Base-by-base conservation (phyloP, 2,329 filamentous ascomycete genomes). In the Colletotrichum tofieldiae region DNA sequence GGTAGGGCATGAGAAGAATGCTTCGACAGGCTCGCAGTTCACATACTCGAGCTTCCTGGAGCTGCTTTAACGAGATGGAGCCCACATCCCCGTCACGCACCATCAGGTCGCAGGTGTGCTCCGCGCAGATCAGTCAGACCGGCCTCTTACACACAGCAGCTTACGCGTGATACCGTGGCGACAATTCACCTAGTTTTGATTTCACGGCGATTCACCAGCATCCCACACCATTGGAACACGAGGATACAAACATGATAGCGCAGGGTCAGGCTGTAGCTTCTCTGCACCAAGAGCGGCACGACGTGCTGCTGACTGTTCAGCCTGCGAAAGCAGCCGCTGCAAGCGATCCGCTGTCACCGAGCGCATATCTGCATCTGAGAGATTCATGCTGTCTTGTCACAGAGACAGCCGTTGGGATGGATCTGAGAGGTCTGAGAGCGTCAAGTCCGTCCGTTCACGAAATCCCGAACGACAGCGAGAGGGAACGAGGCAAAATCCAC, bases 361-460 rank as follows among this genome's bases (percentile, higher is more conserved):
- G 39, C 23, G 54, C 70, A 65, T 60, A 39, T 49, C 11, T 41
- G 47, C 58, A 59, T 43, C 29, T 35, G 39, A 51, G 60, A 60
- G 47, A 45, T 64, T 70, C 54, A 72, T 72, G 66, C 65, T 65
- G 54, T 70, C 65, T 59, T 60, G 54, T 70, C 45, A 55, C 45
- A 61, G 52, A 43, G 37, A 32, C n/a, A 18, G 23, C 32, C 14
- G 32, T 70, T 49, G 54, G 35, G 66, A 60, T 52, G 45, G 52
- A 29, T 20, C 26, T 43, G 23, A 60, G 54, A 39, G 65, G 66
- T 20, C 47, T 16, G 39, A 55, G 65, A 58, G 52, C 65, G 43
- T n/a, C 20, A 23, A 29, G 62, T 26, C n/a, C 37, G 62, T 32
- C n/a, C 37, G 45, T 67, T 67, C 20, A 14, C 47, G 20, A 8